Conservation (phyloP, 768 basidiomycete genomes). For the Gymnopilus dilepis region DNA sequence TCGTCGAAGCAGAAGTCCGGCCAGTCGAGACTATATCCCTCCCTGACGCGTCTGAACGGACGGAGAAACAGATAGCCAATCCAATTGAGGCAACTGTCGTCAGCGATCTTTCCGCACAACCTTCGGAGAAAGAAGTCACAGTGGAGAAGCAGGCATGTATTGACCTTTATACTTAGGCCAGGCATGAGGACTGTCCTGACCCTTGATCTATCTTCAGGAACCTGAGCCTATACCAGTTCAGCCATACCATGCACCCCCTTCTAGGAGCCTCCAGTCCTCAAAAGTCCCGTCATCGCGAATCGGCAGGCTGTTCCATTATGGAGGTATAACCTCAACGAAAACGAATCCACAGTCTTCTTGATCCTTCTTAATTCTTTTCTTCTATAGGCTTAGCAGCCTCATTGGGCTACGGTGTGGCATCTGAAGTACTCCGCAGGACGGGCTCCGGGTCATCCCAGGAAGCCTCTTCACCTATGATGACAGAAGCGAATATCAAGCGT, state of each 20-base stretch:
- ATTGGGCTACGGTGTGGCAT: slow-evolving; percentile 86
- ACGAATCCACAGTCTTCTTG: background rate
- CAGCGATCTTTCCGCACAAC: background rate
- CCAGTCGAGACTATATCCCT: background rate
- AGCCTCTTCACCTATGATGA: slow-evolving; percentile 71
- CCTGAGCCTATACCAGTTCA: background rate
- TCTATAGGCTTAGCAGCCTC: slow-evolving; percentile 85
- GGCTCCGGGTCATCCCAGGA: slow-evolving; percentile 41
- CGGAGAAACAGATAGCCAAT: background rate
- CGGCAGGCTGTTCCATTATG: slow-evolving; percentile 92
- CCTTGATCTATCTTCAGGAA: slow-evolving; percentile 4
- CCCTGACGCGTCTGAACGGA: background rate
- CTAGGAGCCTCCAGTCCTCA: slow-evolving; percentile 71
- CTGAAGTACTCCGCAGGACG: slow-evolving; percentile 81
- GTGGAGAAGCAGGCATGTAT: background rate
- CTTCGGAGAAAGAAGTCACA: background rate
- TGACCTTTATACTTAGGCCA: background rate
- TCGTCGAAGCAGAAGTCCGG: background rate
- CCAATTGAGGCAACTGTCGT: background rate
- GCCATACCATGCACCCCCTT: slow-evolving; percentile 17
- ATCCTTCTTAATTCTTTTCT: background rate
- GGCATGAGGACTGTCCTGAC: background rate
- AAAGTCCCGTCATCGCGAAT: slow-evolving; percentile 90
- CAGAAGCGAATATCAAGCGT: slow-evolving; percentile 87
- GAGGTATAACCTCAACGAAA: slow-evolving; percentile 58